Evolutionary conservation across 1,284 basidiomycete species (phyloP).

Genomic region (Papiliotrema laurentii): DNA sequence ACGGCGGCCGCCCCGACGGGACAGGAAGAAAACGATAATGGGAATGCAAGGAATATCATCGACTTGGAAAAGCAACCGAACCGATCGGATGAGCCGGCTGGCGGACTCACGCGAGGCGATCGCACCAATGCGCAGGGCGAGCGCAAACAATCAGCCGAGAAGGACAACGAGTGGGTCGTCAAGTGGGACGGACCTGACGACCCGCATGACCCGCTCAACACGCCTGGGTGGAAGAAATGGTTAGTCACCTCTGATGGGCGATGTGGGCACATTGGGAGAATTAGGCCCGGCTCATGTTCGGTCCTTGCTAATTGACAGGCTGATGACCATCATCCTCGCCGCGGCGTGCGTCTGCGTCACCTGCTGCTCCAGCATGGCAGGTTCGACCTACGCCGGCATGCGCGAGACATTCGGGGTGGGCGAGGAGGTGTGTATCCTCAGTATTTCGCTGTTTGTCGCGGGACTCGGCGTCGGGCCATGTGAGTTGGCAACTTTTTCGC

Average conservation of each 20-base stretch:
- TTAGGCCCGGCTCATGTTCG: too few relatives aligned
- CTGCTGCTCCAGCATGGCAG: constrained; percentile 66
- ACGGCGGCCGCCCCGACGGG: too few relatives aligned
- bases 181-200: constrained; percentile 37
- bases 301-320: too few relatives aligned
- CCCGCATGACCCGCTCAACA: constrained; percentile 34
- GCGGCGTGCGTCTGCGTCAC: constrained; percentile 56
- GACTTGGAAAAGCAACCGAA: too few relatives aligned
- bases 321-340: constrained; percentile 26
- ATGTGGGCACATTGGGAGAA: too few relatives aligned
- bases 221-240: constrained; percentile 35
- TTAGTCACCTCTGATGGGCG: too few relatives aligned
- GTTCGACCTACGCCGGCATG: constrained; percentile 62
- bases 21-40: too few relatives aligned
- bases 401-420: constrained; percentile 59
- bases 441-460: constrained; percentile 61
- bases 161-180: constrained; percentile 27
- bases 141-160: too few relatives aligned
- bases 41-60: too few relatives aligned
- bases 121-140: too few relatives aligned
- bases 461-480: constrained; percentile 55
- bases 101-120: too few relatives aligned
- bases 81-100: background rate
- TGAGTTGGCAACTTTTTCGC: constrained; percentile 10
- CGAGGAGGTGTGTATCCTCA: constrained; percentile 65